These are phyloP conservation scores for Phytophthora uliginosa DNA, from an alignment of 352 stramenopile genomes.

Conservation along the genomic window DNA sequence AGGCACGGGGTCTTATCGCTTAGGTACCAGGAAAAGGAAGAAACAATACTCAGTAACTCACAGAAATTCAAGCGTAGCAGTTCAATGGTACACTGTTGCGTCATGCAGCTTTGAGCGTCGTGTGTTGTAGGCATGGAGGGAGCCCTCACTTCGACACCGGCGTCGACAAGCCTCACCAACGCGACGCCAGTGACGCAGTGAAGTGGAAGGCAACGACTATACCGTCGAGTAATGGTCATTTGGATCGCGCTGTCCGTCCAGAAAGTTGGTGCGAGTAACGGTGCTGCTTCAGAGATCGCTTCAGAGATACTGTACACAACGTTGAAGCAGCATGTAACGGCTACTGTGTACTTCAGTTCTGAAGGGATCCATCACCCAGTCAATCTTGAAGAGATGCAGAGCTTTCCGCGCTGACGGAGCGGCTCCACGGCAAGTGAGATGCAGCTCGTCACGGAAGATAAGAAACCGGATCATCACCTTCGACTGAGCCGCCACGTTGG, in stretches of 20 bases:
- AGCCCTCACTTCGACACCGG: neutral
- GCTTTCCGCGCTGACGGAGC: neutral
- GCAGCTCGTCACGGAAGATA: neutral
- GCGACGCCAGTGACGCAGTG: neutral
- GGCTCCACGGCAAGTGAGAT: neutral
- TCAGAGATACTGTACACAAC: slow-evolving; percentile 4
- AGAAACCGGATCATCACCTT: slow-evolving; percentile 12
- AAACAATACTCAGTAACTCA: slow-evolving; percentile 16
- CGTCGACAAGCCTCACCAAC: neutral
- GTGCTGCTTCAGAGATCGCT: neutral
- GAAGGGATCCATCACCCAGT: slow-evolving; percentile 1
- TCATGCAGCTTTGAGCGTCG: slow-evolving; percentile 16
- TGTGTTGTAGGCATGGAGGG: neutral
- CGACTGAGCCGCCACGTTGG: neutral
- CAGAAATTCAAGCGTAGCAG: slow-evolving; percentile 34
- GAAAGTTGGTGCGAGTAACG: neutral
- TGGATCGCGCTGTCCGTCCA: neutral
- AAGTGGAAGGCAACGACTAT: neutral
- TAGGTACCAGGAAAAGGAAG: slow-evolving; percentile 16
- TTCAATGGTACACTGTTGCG: slow-evolving; percentile 22
- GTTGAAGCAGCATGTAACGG: slow-evolving; percentile 16
- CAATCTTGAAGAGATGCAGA: slow-evolving; percentile 13
- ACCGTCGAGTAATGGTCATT: neutral
- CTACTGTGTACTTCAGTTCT: neutral
- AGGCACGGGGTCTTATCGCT: neutral